Base-by-base conservation (phyloP, 2,329 filamentous ascomycete genomes). In the Pseudogymnoascus sp. region DNA sequence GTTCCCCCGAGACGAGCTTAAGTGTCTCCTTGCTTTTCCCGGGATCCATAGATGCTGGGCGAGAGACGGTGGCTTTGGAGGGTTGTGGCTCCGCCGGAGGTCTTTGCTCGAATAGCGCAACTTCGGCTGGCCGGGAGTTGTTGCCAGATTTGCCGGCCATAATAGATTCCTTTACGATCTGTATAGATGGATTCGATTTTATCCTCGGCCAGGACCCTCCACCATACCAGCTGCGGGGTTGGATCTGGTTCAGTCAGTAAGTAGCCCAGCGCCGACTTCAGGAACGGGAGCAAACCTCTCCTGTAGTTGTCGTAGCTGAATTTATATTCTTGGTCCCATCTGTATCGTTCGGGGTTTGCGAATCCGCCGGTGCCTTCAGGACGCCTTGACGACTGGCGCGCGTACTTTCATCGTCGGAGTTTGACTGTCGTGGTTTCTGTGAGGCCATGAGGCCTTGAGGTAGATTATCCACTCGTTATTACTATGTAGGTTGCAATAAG, bases 121-220 rank as follows among this genome's bases (percentile, higher is more conserved):
- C 62, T 63, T 71, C 70, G 40, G 67, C 61, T n/a, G 69, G 63
- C 10, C 69, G 63, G 4, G 63, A 44, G 11, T 64, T 67, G 60
- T 69, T 73, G n/a, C 64, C 66, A 8, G 69, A 62, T 63, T 72
- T 73, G 61, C 72, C 82, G 31, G 83, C 84, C 53, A 83, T 73
- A 28, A 87, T 86, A 11, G 81, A 84, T 71, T 88, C 84, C 66
- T 78, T 79, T 3, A 83, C 83, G 50, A 88, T 75, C 61, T 84
- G 82, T 5, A 81, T 86, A 7, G 84, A 87, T 28, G 84, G 78
- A 14, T 77, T 75, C 5, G 84, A 82, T 69, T 87, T 87, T 35
- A 74, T 71, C 65, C 81, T 77, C 16, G 83, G 81, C 82, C 82
- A 86, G 16, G 84, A 72, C 23, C 59, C 59, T 31, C 62, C 83